Conservation (phyloP, 768 basidiomycete species). For the Suillus occidentalis region DNA sequence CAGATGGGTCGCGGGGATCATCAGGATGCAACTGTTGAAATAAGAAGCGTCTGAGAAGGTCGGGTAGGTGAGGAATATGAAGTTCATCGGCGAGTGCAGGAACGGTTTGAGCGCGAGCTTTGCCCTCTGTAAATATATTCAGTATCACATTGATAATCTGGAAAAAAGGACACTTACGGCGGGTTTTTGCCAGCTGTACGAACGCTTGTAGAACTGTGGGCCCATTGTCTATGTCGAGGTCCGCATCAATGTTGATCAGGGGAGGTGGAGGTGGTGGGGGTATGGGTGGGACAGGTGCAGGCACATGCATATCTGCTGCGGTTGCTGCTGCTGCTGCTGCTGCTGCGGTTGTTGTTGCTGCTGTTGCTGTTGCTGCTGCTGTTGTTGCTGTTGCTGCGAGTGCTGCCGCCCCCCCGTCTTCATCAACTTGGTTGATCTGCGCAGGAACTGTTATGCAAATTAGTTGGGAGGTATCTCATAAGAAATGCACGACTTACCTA, state of each 20-base stretch:
- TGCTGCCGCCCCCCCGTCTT: too few relatives aligned
- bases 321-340: not conserved
- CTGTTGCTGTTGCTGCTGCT: not conserved
- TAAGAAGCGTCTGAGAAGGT: not conserved
- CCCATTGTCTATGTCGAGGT: not conserved
- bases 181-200: not conserved
- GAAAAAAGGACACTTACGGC: not conserved
- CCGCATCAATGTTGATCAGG: not conserved
- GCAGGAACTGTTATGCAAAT: too few relatives aligned
- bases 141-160: not conserved
- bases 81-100: not conserved
- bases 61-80: not conserved
- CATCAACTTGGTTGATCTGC: too few relatives aligned
- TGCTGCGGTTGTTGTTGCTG: not conserved
- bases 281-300: not conserved
- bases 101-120: not conserved
- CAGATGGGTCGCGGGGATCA: not conserved
- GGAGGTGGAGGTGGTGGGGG: not conserved
- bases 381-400: too few relatives aligned
- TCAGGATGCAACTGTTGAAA: conserved; percentile 5
- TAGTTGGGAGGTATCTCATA: too few relatives aligned
- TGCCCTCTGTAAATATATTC: not conserved
- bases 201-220: not conserved
- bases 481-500: too few relatives aligned
- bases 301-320: not conserved